A percentile compares a stretch with the other conserved stretches of the same genome.
These are phyloP conservation scores for Sonneratia caseolaris DNA, from an alignment of 345 rosid species.

Conservation along the genomic window DNA sequence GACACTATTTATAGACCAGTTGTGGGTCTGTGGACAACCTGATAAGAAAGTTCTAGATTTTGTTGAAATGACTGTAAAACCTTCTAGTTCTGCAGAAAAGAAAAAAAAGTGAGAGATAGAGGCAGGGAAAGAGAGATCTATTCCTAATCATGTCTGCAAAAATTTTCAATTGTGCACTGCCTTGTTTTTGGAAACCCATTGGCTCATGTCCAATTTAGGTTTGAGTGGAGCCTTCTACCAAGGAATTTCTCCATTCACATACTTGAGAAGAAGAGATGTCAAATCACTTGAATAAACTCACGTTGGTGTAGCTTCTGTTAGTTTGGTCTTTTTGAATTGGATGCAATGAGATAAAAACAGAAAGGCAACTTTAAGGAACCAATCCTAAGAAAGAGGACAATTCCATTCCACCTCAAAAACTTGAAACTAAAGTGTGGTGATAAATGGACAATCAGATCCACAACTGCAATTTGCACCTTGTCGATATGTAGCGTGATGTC, in stretches of 20 bases:
- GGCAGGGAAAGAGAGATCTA: too few species aligned
- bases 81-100: too few species aligned
- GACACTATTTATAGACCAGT: conserved; percentile 18
- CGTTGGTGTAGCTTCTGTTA: neutral
- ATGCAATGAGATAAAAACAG: neutral
- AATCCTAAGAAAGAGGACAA: neutral
- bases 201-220: too few species aligned
- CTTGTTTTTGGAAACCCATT: too few species aligned
- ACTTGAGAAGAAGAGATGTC: too few species aligned
- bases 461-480: neutral
- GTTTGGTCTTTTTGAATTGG: neutral
- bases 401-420: neutral
- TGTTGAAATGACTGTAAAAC: conserved; percentile 15
- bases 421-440: neutral
- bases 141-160: too few species aligned
- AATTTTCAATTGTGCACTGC: too few species aligned
- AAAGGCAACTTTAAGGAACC: neutral
- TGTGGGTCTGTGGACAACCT: conserved; percentile 30
- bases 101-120: too few species aligned
- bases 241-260: too few species aligned
- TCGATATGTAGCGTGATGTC: neutral
- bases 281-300: neutral
- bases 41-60: conserved; percentile 43
- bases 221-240: too few species aligned
- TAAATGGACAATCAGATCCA: neutral